Base-by-base conservation (phyloP, 768 basidiomycete species). In the Calocera viscosa region DNA sequence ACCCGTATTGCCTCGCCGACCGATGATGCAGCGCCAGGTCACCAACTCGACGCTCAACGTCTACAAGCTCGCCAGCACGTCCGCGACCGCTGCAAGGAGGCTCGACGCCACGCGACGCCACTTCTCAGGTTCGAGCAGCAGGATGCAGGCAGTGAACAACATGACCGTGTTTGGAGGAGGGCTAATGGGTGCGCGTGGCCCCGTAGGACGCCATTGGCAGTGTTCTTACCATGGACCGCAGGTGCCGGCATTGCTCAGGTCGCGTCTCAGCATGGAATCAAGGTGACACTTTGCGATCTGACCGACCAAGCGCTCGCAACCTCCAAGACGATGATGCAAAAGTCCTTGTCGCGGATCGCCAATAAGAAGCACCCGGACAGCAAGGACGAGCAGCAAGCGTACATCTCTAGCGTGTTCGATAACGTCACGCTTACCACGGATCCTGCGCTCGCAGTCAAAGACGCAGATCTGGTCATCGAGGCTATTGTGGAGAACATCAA, bases 181-280 rank as follows among this genome's bases (percentile, higher is more conserved):
- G 2, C 69, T 79, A 40, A 77, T 77, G 77, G 77, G 77, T 69
- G 28, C 22, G 69, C 63, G 24, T 60, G 1, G 14, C 16, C 14
- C 5, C 1, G 3, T 1, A n/a, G 22, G 49, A 1, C 22, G 17
- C 16, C 39, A n/a, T n/a, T 43, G 26, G 1, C 34, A 47, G 7
- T 33, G 43, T 26, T 17, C n/a, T 17, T 11, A 38, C 5, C 34
- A 19, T 30, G 19, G 34, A 0, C 17, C 38, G 1, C 69, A 75
- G 76, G 76, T 5, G 77, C 78, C 66, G 79, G 79, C 14, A 79
- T 80, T 33, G 78, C 76, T 2, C 78, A 80, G 65, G 76, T 80
- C 2, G 77, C 76, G 0, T 78, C 78, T 2, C 74, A 75, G 71
- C 75, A 71, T 64, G 79, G 79, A 0, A 70, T 77, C 67, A 78